phyloP scores from a whole-genome alignment of 2,329 filamentous ascomycete genomes.

The Septoria linicola region DNA sequence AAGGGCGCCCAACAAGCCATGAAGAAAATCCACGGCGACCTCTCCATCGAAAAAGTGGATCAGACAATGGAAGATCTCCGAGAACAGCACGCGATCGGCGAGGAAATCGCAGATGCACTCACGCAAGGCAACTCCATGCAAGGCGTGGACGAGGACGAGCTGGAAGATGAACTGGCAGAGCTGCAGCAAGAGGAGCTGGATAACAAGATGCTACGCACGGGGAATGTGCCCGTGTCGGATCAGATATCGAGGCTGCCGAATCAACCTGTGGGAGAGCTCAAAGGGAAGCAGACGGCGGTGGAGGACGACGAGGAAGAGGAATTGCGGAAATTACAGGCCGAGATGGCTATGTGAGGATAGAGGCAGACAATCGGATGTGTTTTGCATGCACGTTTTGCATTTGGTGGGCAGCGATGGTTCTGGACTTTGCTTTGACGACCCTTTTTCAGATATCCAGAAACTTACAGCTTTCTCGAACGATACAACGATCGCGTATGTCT shows the following conservation, averaged over 20 bases:
- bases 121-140: conserved; percentile 65
- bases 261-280: conserved; percentile 72
- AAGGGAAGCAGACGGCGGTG: conserved; percentile 48
- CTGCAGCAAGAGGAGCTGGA: conserved; percentile 92
- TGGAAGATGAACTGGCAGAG: conserved; percentile 80
- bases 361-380: not conserved
- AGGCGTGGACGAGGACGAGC: conserved; percentile 79
- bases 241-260: conserved; percentile 74
- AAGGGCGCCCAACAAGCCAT: conserved; percentile 86
- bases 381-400: not conserved
- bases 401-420: conserved; percentile 1
- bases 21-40: conserved; percentile 85
- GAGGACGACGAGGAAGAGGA: conserved; percentile 95
- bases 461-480: not conserved
- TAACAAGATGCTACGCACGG: conserved; percentile 88
- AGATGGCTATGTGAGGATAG: conserved; percentile 81
- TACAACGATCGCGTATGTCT: not conserved
- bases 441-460: not conserved
- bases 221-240: conserved; percentile 77
- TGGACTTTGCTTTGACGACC: not conserved
- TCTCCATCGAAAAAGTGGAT: conserved; percentile 93
- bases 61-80: conserved; percentile 89
- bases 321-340: conserved; percentile 85
- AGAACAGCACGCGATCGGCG: conserved; percentile 88
- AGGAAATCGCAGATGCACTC: conserved; percentile 88